Base-by-base conservation (phyloP, 345 rosid genomes). In the Chamaenerion angustifolium region DNA sequence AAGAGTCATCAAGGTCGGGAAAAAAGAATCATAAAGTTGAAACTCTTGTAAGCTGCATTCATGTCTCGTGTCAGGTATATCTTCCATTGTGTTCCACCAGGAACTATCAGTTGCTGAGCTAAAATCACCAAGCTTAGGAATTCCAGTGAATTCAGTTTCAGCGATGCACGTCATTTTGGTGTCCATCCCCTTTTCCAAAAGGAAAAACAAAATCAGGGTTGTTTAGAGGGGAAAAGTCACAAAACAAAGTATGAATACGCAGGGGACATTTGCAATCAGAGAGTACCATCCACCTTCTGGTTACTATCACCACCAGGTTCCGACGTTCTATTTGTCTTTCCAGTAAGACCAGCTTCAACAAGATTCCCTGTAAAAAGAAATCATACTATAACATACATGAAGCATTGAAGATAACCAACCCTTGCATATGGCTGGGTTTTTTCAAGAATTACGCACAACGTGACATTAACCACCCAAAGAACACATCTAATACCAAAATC, bases 261-360 rank as follows among this genome's bases (percentile, higher is more conserved):
- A 59, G 65, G 54, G 56, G 52, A 72, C 52, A 57, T 37, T 48
- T 40, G 48, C 46, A 74, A 58, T 52, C 19, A 67, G 57, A 76
- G 83, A 85, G 65, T 76, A 80, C 79, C 95, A 71, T 77, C 82
- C 81, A 89, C 95, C 95, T 79, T 81, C 83, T 53, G 67, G 68
- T 75, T 68, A 56, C 60, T 65, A 43, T 63, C 64, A 56, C 72
- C 57, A 52, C 56, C 23, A 12, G 66, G 60, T 51, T 56, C 45
- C n/a, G 63, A 47, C 57, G 40, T 57, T 60, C 45, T 52, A 54
- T 68, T 69, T 46, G 46, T 64, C 55, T 64, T 76, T 54, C 61
- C 68, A 45, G 8, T 18, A 50, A 61, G 55, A 19, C 68, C 52
- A 16, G 16, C 48, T 50, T 57, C 68, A 59, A 73, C 49, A 64